Conservation (phyloP, 2,329 filamentous ascomycete genomes). For the Aspergillus hiratsukae region DNA sequence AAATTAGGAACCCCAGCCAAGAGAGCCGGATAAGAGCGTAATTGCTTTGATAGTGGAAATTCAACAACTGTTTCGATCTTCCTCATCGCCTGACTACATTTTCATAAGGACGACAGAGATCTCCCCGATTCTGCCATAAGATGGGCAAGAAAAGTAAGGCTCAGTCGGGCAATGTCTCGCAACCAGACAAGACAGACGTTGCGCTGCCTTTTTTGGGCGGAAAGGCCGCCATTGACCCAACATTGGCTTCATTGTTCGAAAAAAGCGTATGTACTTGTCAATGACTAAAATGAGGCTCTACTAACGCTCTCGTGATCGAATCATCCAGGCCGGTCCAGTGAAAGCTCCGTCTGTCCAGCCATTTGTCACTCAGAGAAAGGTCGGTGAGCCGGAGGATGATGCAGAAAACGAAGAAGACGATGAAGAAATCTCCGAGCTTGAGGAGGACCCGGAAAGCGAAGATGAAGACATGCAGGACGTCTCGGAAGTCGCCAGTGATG, state of each 20-base stretch:
- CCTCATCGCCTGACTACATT: background rate
- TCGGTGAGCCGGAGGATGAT: slow-evolving; percentile 15
- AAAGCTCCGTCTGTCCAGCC: slow-evolving; percentile 28
- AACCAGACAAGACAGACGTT: slow-evolving; percentile 8
- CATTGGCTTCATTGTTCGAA: slow-evolving; percentile 65
- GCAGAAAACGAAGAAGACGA: slow-evolving; percentile 22
- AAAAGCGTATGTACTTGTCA: slow-evolving; percentile 57
- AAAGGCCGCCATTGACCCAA: slow-evolving; percentile 64
- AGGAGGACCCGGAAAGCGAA: slow-evolving; percentile 23
- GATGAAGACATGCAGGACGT: slow-evolving; percentile 42
- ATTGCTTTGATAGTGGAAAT: background rate
- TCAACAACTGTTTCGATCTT: background rate
- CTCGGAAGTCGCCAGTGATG: slow-evolving; percentile 42
- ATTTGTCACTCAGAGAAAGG: slow-evolving; percentile 9
- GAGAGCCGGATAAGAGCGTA: slow-evolving; percentile 2
- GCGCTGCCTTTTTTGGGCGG: slow-evolving; percentile 48
- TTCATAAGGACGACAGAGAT: background rate
- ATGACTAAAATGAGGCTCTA: background rate
- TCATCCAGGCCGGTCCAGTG: slow-evolving; percentile 36
- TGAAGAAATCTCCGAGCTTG: slow-evolving; percentile 25
- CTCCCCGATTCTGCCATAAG: slow-evolving; percentile 2
- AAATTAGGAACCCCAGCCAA: background rate
- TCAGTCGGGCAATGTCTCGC: slow-evolving; percentile 16
- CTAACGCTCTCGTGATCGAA: slow-evolving; percentile 8
- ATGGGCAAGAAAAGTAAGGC: slow-evolving; percentile 36